Evolutionary conservation across 345 rosid genomes (phyloP), one percentile per base, ranked within the genome.

Genomic region (Populus euphratica): DNA sequence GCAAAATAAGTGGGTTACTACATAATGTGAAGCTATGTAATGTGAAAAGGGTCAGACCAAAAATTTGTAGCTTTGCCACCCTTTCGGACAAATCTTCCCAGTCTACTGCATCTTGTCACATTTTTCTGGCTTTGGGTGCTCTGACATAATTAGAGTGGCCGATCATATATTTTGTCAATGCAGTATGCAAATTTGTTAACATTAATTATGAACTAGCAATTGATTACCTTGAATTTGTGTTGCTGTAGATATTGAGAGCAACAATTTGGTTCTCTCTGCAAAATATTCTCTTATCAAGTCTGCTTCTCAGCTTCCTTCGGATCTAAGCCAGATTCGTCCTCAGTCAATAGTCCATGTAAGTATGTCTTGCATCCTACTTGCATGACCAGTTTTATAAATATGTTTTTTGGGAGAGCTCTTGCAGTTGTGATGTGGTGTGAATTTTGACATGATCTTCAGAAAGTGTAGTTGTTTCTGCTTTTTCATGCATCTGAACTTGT

Each of bases 341-440:
- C 86, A 89, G 77, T 84, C 92, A 25, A 83, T 89, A 54, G 87
- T 96, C 70, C 91, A 87, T 85, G 99, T 96, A 86, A 88, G 93
- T 84, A 69, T 69, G 38, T 54, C 25, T 12, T 25, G 31, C 25
- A 47, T 64, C 73, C n/a, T 44, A 38, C 59, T 14, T 49, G 1
- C 36, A 31, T 74, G 31, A 29, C 14, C 36, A 64, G 50, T n/a
- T 73, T 18, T 33, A 8, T 20, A 16, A 67, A 31, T 47, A 13
- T 20, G 38, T 72, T 8, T 23, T 76, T 69, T 43, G 54, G 23
- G 64, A 72, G 65, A 41, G 3, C 25, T 50, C 25, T 6, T 12
- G 39, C 21, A 31, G 68, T 8, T 11, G 11, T 36, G 12, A 14
- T 13, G 18, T 47, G 52, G 5, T 41, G 12, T 63, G 25, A 6